Conservation (phyloP, 2,329 filamentous ascomycete genomes). For the Colletotrichum paranaense region DNA sequence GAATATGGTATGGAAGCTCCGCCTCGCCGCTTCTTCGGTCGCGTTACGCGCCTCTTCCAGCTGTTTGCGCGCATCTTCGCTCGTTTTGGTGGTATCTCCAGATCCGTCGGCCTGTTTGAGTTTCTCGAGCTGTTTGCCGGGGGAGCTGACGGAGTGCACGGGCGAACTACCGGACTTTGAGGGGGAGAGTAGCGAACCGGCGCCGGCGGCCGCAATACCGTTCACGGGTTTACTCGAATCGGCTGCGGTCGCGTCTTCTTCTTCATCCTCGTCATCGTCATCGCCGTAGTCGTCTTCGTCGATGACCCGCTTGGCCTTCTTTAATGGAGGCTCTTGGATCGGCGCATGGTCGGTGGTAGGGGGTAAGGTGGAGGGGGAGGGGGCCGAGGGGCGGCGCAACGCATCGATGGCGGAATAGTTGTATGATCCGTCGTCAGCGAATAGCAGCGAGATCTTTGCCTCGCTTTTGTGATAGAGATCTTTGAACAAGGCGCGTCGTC, state of each 20-base stretch:
- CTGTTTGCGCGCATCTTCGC: slow-evolving; percentile 92
- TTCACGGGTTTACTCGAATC: slow-evolving; percentile 65
- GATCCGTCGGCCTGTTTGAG: slow-evolving; percentile 60
- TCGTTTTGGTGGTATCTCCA: slow-evolving; percentile 72
- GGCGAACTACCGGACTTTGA: slow-evolving; percentile 77
- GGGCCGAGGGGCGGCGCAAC: slow-evolving; percentile 56
- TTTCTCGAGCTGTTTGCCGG: slow-evolving; percentile 65
- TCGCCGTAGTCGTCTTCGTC: slow-evolving; percentile 89
- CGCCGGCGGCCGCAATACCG: slow-evolving; percentile 61
- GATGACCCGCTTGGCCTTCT: slow-evolving; percentile 82
- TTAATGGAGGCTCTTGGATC: slow-evolving; percentile 71
- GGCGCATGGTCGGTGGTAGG: slow-evolving; percentile 69
- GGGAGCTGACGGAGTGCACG: slow-evolving; percentile 71
- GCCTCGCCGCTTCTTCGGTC: slow-evolving; percentile 88
- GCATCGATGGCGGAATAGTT: slow-evolving; percentile 65
- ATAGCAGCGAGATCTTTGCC: slow-evolving; percentile 80
- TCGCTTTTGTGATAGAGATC: slow-evolving; percentile 83
- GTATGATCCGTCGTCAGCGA: slow-evolving; percentile 68
- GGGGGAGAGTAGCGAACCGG: slow-evolving; percentile 72
- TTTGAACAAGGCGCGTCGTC: slow-evolving; percentile 78
- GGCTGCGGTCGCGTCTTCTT: slow-evolving; percentile 73
- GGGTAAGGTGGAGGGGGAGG: slow-evolving; percentile 57
- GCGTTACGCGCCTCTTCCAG: slow-evolving; percentile 92
- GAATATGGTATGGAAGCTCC: slow-evolving; percentile 92
- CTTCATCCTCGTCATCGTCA: slow-evolving; percentile 82